These are phyloP conservation scores for Zygnema circumcarinatum DNA, from an alignment of 139 green algal genomes.

Conservation along the genomic window DNA sequence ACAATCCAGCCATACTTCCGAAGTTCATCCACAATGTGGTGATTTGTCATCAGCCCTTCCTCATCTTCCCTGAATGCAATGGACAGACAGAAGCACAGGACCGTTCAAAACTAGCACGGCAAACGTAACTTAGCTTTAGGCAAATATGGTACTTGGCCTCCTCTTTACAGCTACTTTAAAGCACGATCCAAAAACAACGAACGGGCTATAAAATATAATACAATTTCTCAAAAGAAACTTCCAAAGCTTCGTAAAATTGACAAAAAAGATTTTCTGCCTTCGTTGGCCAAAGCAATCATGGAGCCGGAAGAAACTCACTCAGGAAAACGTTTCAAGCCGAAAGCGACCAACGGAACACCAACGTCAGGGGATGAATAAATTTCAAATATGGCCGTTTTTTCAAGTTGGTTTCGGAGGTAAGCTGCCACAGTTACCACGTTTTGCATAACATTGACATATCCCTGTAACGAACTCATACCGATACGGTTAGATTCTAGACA, in stretches of 20 bases:
- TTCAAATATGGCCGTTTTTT: constrained; percentile 30
- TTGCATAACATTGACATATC: constrained; percentile 46
- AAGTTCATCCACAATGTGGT: constrained; percentile 51
- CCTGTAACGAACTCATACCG: constrained; percentile 35
- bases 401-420: constrained; percentile 36
- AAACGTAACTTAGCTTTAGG: too few relatives aligned
- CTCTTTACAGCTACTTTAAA: too few relatives aligned
- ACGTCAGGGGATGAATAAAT: constrained; percentile 35
- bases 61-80: constrained; percentile 34
- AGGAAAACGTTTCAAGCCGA: constrained; percentile 11
- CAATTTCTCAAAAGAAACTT: too few relatives aligned
- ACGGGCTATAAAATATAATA: too few relatives aligned
- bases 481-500: constrained; percentile 1
- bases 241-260: too few relatives aligned
- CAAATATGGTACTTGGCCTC: too few relatives aligned
- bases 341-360: constrained; percentile 52
- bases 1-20: constrained; percentile 58
- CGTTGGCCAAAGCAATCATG: too few relatives aligned
- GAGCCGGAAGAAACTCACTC: neutral
- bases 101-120: too few relatives aligned
- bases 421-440: constrained; percentile 17
- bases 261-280: too few relatives aligned
- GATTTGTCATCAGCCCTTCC: constrained; percentile 9
- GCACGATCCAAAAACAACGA: too few relatives aligned
- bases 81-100: too few relatives aligned